Base-by-base conservation (phyloP, 495 filamentous ascomycete genomes). In the Parathielavia hyrcaniae region DNA sequence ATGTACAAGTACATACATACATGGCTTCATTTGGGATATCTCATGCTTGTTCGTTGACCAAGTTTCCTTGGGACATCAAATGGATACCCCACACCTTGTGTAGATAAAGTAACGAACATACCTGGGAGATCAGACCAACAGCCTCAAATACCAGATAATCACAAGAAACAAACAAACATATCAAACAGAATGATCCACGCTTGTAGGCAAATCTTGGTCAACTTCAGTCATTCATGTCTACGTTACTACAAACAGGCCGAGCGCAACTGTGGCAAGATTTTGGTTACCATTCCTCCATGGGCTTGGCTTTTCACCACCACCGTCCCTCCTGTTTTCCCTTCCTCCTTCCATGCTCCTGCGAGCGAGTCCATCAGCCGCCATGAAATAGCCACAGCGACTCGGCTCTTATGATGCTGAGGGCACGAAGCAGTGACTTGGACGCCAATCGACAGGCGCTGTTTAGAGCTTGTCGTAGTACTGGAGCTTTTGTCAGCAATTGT, bases 381-480 rank as follows among this genome's bases (percentile, higher is more conserved):
- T 50, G 57, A 36, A 55, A 53, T 16, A 54, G 54, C 47, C 59
- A 53, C 47, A 30, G 53, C 38, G 55, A 58, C 54, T 51, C 44
- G 51, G 43, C 49, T 45, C 49, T 53, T 47, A 60, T 63, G 60
- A 58, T 63, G 62, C 63, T 44, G 61, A 70, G 68, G 64, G 65
- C 68, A 69, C 67, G 63, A 65, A 66, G 67, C 61, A 69, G 63
- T 64, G 67, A 71, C 62, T 67, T 69, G 67, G 68, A 73, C 66
- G 64, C 65, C 58, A 40, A 66, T 61, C 57, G 65, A 63, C 59
- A 64, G 61, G 67, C 64, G 54, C 54, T 61, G 64, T 74, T 79
- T 96, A 97, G 79, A 97, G 86, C 88, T 96, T 96, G 86, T 97
- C 91, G 79, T 97, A 97, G 87, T 96, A 97, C 90, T 97, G 65